Percentiles rank a stretch among this genome's conserved stretches.
These are phyloP conservation scores for Metschnikowia picachoensis DNA, from an alignment of 805 yeast species.

Conservation along the genomic window DNA sequence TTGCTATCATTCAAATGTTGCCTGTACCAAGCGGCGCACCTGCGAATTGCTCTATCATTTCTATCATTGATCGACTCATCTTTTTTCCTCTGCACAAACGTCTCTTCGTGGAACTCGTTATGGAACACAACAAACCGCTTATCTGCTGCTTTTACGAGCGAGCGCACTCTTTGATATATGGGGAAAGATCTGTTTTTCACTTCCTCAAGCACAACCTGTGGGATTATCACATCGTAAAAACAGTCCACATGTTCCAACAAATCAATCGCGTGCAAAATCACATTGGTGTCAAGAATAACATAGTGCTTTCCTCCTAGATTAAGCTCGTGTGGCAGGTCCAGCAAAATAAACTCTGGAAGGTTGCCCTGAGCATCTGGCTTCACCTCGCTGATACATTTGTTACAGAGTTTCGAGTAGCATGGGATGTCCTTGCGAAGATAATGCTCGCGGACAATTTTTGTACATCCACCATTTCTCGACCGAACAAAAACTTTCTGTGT, in stretches of 20 bases:
- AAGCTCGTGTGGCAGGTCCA: constrained; percentile 53
- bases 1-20: constrained; percentile 49
- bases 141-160: constrained; percentile 66
- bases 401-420: constrained; percentile 74
- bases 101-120: constrained; percentile 78
- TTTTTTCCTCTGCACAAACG: constrained; percentile 58
- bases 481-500: constrained; percentile 89
- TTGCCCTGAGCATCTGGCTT: constrained; percentile 66
- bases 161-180: constrained; percentile 77
- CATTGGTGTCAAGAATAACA: constrained; percentile 81
- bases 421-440: constrained; percentile 90
- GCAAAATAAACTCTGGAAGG: constrained; percentile 61
- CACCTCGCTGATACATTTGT: constrained; percentile 50
- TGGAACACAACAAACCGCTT: constrained; percentile 90
- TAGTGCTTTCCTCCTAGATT: constrained; percentile 66
- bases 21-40: constrained; percentile 66
- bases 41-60: constrained; percentile 87
- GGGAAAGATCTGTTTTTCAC: constrained; percentile 86
- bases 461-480: constrained; percentile 84
- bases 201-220: constrained; percentile 93
- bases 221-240: constrained; percentile 87
- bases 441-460: constrained; percentile 91
- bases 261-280: constrained; percentile 85
- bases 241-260: constrained; percentile 71
- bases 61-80: constrained; percentile 82